Conservation (phyloP, 305 asterid species). For the Salvia sclarea region DNA sequence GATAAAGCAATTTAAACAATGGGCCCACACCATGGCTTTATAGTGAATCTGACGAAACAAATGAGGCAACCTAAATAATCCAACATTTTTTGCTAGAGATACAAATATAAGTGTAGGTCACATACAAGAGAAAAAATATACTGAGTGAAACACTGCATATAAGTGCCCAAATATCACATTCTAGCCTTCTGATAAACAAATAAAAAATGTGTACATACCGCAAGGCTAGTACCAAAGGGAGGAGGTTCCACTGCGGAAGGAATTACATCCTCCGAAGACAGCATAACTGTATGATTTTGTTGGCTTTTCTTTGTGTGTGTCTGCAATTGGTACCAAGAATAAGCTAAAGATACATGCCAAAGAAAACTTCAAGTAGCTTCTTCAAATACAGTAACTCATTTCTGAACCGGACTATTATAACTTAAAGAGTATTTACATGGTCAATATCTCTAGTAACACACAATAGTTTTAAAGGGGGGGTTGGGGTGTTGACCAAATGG, state of each 20-base stretch:
- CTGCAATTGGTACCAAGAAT: constrained; percentile 50
- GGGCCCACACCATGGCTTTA: not conserved
- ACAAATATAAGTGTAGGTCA: not conserved
- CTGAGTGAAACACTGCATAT: constrained; percentile 13
- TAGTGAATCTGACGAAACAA: constrained; percentile 21
- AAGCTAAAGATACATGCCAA: constrained; percentile 24
- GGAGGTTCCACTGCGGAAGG: constrained; percentile 69
- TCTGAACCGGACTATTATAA: not conserved
- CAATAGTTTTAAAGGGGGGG: not conserved
- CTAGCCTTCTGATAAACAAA: constrained; percentile 20
- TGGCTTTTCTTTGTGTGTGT: constrained; percentile 77
- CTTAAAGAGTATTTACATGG: not conserved
- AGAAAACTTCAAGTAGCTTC: constrained; percentile 14
- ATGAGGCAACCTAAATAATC: not conserved
- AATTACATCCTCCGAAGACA: constrained; percentile 46
- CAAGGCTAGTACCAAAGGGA: constrained; percentile 74
- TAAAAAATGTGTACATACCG: constrained; percentile 49
- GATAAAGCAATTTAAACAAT: not conserved
- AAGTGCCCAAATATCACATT: not conserved
- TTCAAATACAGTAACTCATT: constrained; percentile 14
- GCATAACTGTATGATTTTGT: constrained; percentile 37
- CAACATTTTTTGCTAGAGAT: constrained; percentile 16
- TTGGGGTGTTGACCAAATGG: constrained; percentile 1
- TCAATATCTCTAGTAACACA: not conserved
- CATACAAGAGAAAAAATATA: not conserved